A percentile compares a stretch with the other conserved stretches of the same genome.
These are phyloP conservation scores for Phytophthora citrophthora DNA, from an alignment of 352 stramenopile species.

Conservation along the genomic window DNA sequence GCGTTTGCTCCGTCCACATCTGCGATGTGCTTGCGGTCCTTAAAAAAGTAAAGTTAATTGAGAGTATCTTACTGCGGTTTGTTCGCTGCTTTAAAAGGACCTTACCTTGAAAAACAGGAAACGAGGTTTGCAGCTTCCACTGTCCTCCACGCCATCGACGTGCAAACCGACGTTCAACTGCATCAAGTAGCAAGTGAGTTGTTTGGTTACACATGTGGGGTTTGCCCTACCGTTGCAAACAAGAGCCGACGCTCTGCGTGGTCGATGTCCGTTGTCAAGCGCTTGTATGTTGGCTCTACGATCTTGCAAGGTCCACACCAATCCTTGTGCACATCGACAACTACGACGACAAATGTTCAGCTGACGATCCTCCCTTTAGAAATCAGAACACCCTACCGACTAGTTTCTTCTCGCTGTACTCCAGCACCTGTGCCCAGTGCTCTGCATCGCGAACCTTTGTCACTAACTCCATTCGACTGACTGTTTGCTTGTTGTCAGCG, in stretches of 20 bases:
- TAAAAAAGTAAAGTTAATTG: background rate
- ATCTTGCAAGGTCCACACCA: conserved; percentile 82
- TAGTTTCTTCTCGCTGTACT: conserved; percentile 70
- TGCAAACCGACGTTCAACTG: conserved; percentile 60
- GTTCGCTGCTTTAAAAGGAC: background rate
- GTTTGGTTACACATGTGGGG: background rate
- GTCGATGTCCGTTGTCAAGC: conserved; percentile 62
- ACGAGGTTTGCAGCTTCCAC: conserved; percentile 66
- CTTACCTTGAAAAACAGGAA: conserved; percentile 68
- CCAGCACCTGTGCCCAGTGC: conserved; percentile 60
- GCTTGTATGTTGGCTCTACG: conserved; percentile 79
- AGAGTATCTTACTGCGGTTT: background rate
- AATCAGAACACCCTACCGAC: conserved; percentile 40
- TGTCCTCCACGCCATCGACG: conserved; percentile 61
- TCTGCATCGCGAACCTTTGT: conserved; percentile 64
- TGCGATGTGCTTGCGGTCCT: conserved; percentile 67
- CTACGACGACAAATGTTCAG: conserved; percentile 21
- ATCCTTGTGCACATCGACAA: conserved; percentile 76
- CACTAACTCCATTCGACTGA: conserved; percentile 48
- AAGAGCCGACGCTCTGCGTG: conserved; percentile 54
- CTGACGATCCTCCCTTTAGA: background rate
- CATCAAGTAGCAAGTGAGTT: conserved; percentile 2
- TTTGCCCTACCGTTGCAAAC: conserved; percentile 51
- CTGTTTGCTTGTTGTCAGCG: conserved; percentile 1
- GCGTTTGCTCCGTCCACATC: conserved; percentile 68